Evolutionary conservation across 768 basidiomycete species (phyloP).

Genomic region (Tephrocybe rancida): DNA sequence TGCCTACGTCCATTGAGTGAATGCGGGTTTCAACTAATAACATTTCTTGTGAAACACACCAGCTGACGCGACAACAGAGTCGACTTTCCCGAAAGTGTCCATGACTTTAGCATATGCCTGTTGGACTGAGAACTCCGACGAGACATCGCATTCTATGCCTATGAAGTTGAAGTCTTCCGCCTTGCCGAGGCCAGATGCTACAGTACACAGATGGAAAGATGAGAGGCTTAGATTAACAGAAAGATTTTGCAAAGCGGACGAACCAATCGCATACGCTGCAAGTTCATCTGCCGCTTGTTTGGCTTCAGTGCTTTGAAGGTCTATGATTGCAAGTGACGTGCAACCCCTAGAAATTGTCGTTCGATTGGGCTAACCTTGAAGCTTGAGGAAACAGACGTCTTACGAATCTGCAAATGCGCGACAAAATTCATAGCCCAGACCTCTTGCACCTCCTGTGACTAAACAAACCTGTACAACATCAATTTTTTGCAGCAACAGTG

Average conservation of each 20-base stretch:
- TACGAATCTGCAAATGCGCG: slow-evolving; percentile 88
- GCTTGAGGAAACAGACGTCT: slow-evolving; percentile 29
- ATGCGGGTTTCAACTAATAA: not conserved
- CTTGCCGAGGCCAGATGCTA: slow-evolving; percentile 58
- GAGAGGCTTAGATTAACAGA: not conserved
- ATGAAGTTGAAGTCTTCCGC: slow-evolving; percentile 64
- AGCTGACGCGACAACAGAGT: slow-evolving; percentile 87
- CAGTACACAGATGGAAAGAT: slow-evolving; percentile 19
- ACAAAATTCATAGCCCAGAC: slow-evolving; percentile 90
- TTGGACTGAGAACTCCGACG: slow-evolving; percentile 79
- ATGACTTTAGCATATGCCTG: slow-evolving; percentile 68
- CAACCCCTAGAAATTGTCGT: slow-evolving; percentile 60
- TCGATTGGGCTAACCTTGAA: not conserved
- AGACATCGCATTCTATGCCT: slow-evolving; percentile 86
- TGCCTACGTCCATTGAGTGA: slow-evolving; percentile 46
- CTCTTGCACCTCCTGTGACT: slow-evolving; percentile 92
- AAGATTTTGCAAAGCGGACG: not conserved
- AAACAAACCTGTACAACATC: slow-evolving; percentile 68
- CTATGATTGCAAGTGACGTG: slow-evolving; percentile 77
- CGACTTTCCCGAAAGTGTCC: slow-evolving; percentile 68
- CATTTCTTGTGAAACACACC: slow-evolving; percentile 43
- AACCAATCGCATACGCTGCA: slow-evolving; percentile 27
- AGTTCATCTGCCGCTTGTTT: slow-evolving; percentile 72
- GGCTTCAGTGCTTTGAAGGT: slow-evolving; percentile 75
- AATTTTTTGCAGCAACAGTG: not conserved